A percentile compares a stretch with the other conserved stretches of the same genome.
These are phyloP conservation scores for Backusella mclennaniae DNA, from an alignment of 192 early-diverging fungal species.

Conservation along the genomic window DNA sequence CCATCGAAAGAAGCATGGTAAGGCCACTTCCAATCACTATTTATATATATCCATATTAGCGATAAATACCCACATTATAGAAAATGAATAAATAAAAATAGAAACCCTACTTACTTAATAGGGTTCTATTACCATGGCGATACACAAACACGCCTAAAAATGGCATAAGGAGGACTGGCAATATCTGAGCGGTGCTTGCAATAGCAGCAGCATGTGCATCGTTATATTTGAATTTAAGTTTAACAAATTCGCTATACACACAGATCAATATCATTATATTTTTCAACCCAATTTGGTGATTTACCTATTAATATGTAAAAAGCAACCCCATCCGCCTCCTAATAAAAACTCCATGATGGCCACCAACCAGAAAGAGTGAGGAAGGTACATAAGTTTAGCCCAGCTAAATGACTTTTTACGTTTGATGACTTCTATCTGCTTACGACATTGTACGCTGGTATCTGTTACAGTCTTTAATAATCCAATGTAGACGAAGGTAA, in stretches of 20 bases:
- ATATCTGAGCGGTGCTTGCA: slow-evolving; percentile 63
- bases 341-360: slow-evolving; percentile 55
- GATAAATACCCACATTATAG: neutral
- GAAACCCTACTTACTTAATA: slow-evolving; percentile 37
- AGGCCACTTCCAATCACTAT: slow-evolving; percentile 32
- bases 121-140: slow-evolving; percentile 59
- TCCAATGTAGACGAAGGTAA: slow-evolving; percentile 67
- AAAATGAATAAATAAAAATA: neutral
- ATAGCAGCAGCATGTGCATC: slow-evolving; percentile 63
- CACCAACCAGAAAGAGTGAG: slow-evolving; percentile 62
- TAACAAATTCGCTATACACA: slow-evolving; percentile 61
- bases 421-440: slow-evolving; percentile 36
- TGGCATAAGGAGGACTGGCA: slow-evolving; percentile 72
- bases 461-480: slow-evolving; percentile 46
- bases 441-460: slow-evolving; percentile 3
- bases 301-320: slow-evolving; percentile 61
- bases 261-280: neutral
- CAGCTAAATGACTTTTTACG: slow-evolving; percentile 58
- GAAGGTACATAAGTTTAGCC: slow-evolving; percentile 53
- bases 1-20: slow-evolving; percentile 20
- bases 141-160: slow-evolving; percentile 72
- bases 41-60: neutral
- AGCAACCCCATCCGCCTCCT: slow-evolving; percentile 64
- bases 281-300: neutral
- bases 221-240: slow-evolving; percentile 60